Conservation (phyloP, 179 eudicot genomes). For the Drosera spatulata region DNA sequence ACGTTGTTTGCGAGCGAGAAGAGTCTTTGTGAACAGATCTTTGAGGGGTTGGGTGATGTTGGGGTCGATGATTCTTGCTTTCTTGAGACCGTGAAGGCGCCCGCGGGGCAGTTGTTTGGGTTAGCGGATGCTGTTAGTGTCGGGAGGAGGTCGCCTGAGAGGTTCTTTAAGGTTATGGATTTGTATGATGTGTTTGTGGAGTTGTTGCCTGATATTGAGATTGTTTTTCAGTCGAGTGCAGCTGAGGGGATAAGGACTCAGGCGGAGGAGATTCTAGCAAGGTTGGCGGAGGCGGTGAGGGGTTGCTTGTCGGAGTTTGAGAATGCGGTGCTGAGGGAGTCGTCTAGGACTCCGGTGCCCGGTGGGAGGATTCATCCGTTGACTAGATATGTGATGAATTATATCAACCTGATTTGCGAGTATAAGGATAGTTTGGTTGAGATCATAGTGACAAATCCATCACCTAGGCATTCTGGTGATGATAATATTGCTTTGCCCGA, state of each 20-base stretch:
- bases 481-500: constrained; percentile 35
- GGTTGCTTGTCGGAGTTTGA: constrained; percentile 69
- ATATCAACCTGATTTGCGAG: constrained; percentile 51
- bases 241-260: constrained; percentile 50
- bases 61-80: constrained; percentile 44
- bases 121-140: constrained; percentile 67
- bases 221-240: constrained; percentile 43
- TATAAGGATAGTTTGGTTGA: constrained; percentile 50
- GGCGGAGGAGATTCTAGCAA: constrained; percentile 57
- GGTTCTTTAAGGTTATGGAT: constrained; percentile 58
- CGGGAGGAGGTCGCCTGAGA: constrained; percentile 59
- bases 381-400: constrained; percentile 82
- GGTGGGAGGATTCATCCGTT: constrained; percentile 78
- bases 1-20: constrained; percentile 67
- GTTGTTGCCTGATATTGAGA: constrained; percentile 46
- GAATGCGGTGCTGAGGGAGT: constrained; percentile 54
- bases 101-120: constrained; percentile 49
- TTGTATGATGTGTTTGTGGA: constrained; percentile 53
- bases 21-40: constrained; percentile 52
- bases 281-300: constrained; percentile 64
- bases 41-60: constrained; percentile 23
- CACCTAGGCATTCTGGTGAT: constrained; percentile 37
- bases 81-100: constrained; percentile 52
- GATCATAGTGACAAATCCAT: constrained; percentile 53
- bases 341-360: constrained; percentile 55